Conservation (phyloP, 2,329 filamentous ascomycete species). For the Claviceps sp. region DNA sequence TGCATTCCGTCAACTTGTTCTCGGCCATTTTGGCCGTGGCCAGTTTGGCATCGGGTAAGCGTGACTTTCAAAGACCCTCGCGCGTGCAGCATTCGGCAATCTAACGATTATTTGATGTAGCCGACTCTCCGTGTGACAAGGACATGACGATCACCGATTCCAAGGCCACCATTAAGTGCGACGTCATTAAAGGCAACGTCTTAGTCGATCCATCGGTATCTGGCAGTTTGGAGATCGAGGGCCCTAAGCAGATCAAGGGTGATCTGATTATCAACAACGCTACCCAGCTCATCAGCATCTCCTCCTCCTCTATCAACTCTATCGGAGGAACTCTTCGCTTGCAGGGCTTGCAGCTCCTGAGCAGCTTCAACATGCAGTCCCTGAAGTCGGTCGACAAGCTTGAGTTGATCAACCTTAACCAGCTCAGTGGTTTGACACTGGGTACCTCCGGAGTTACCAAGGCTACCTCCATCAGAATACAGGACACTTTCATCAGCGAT, state of each 20-base stretch:
- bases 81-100: neutral
- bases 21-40: constrained; percentile 31
- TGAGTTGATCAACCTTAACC: constrained; percentile 58
- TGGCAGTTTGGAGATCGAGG: constrained; percentile 48
- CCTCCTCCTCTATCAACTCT: constrained; percentile 43
- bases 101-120: constrained; percentile 1
- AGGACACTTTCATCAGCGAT: constrained; percentile 71
- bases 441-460: constrained; percentile 46
- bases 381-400: constrained; percentile 56
- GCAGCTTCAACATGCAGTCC: constrained; percentile 49
- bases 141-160: constrained; percentile 53
- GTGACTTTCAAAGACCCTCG: no score
- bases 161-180: constrained; percentile 50
- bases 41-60: constrained; percentile 30
- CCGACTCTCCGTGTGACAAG: constrained; percentile 26
- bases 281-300: constrained; percentile 44
- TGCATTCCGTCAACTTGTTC: constrained; percentile 32
- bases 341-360: constrained; percentile 54
- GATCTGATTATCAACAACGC: constrained; percentile 50
- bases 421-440: constrained; percentile 35
- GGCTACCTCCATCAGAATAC: constrained; percentile 58
- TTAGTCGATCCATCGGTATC: constrained; percentile 44
- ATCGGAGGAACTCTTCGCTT: constrained; percentile 63
- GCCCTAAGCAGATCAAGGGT: constrained; percentile 42
- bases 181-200: constrained; percentile 55